Base-by-base conservation (phyloP, 345 rosid genomes). In the Citrus inodora region DNA sequence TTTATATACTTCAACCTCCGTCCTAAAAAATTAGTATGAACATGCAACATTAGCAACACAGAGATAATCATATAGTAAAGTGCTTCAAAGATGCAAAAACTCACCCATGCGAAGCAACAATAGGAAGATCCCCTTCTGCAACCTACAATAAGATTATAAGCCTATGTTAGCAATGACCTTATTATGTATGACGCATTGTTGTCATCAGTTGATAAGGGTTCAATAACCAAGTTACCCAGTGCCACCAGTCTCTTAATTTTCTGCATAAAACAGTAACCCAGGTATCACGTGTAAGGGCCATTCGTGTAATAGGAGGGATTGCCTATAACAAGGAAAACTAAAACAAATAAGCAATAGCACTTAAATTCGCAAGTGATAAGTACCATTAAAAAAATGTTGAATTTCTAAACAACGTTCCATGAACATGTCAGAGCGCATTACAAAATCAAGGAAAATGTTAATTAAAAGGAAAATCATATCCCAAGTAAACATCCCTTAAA, bases 181-280 rank as follows among this genome's bases (percentile, higher is more conserved):
- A 64, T 25, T 40, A 46, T 56, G 60, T 74, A 81, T 27, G 77
- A 71, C 38, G 53, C 53, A 75, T 27, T 9, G 75, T 60, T 63
- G 69, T 82, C 56, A 76, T 69, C 72, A 81, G 70, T 70, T 40
- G 67, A 79, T 78, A 83, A 42, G 25, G 56, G 78, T 68, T 72
- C 25, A 80, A 76, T 56, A 78, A 79, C 76, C 48, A 69, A 82
- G 75, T 88, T 92, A 97, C 99, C 99, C 98, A 93, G 83, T 92
- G 98, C 99, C 99, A 97, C 94, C 98, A 93, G 88, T 97, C 97
- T 88, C 97, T 86, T 84, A 97, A 83, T 85, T 97, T 97, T 90
- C 96, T 88, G 92, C 98, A 93, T 86, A 97, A 85, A 79, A 97
- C 96, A 37, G 99, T 97, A 80, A 97, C 82, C 99, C 99, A 97